Evolutionary conservation across 805 yeast genomes (phyloP).

Genomic region (Candida stauntonica): DNA sequence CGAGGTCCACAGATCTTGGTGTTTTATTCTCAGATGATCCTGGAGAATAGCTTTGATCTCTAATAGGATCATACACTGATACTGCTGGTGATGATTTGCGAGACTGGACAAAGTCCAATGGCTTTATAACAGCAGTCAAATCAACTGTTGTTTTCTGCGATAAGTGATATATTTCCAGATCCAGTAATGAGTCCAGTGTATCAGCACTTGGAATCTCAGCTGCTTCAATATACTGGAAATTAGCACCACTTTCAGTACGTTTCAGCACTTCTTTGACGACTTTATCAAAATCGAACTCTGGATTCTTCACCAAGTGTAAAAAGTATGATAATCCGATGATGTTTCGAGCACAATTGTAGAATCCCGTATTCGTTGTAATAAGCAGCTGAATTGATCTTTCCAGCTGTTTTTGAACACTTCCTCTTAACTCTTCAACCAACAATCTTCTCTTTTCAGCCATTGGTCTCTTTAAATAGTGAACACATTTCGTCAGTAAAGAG

Average conservation of each 20-base stretch:
- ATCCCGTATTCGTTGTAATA: constrained; percentile 11
- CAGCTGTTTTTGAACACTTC: background rate
- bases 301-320: constrained; percentile 12
- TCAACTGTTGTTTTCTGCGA: too few relatives aligned
- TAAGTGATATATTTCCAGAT: too few relatives aligned
- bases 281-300: constrained; percentile 16
- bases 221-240: background rate
- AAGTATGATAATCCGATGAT: constrained; percentile 14
- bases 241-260: background rate
- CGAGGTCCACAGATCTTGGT: too few relatives aligned
- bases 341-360: constrained; percentile 17
- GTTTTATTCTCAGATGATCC: too few relatives aligned
- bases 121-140: too few relatives aligned
- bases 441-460: background rate
- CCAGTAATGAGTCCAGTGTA: too few relatives aligned
- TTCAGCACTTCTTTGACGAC: background rate
- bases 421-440: constrained; percentile 6
- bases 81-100: too few relatives aligned
- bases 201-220: constrained; percentile 3
- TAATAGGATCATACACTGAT: too few relatives aligned
- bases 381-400: constrained; percentile 13
- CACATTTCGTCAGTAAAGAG: constrained; percentile 7
- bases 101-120: too few relatives aligned
- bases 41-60: too few relatives aligned
- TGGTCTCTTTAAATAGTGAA: background rate